Conservation (phyloP, 139 green algal species). For the Astrephomene gubernaculifera region DNA sequence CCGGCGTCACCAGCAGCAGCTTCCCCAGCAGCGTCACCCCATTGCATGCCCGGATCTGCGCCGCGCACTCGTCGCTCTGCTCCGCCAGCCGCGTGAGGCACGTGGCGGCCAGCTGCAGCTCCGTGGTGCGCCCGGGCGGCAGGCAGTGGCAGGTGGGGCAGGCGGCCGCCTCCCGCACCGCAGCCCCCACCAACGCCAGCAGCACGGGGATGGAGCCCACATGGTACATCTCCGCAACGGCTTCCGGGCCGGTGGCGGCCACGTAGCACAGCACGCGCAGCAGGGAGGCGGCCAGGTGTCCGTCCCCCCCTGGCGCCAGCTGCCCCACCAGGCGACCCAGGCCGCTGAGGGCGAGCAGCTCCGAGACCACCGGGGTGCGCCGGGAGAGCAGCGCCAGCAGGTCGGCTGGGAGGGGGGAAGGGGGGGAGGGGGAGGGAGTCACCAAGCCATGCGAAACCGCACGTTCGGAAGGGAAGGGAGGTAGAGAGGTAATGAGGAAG, state of each 20-base stretch:
- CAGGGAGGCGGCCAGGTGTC: constrained; percentile 44
- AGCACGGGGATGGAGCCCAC: constrained; percentile 64
- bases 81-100: constrained; percentile 56
- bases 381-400: constrained; percentile 58
- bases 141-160: constrained; percentile 3
- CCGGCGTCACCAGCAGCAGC: constrained; percentile 54
- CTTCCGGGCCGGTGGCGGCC: constrained; percentile 42
- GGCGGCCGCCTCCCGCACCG: constrained; percentile 37
- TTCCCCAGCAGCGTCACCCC: constrained; percentile 63
- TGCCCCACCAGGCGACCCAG: constrained; percentile 55
- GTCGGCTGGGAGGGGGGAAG: constrained; percentile 41
- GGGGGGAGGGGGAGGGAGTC: background rate
- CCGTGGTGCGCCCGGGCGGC: constrained; percentile 22
- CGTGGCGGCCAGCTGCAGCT: constrained; percentile 61
- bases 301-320: constrained; percentile 42
- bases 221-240: constrained; percentile 63
- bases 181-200: constrained; percentile 43
- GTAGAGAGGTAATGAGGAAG: too few relatives aligned
- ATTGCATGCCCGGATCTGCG: constrained; percentile 55
- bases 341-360: constrained; percentile 57
- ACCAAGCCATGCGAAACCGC: too few relatives aligned
- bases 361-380: constrained; percentile 49
- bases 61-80: constrained; percentile 58
- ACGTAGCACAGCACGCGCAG: constrained; percentile 66
- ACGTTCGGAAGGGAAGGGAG: background rate